Evolutionary conservation across 169 alveolate genomes (phyloP), one percentile per base, ranked within the genome.

Genomic region (Cryptosporidium ryanae): DNA sequence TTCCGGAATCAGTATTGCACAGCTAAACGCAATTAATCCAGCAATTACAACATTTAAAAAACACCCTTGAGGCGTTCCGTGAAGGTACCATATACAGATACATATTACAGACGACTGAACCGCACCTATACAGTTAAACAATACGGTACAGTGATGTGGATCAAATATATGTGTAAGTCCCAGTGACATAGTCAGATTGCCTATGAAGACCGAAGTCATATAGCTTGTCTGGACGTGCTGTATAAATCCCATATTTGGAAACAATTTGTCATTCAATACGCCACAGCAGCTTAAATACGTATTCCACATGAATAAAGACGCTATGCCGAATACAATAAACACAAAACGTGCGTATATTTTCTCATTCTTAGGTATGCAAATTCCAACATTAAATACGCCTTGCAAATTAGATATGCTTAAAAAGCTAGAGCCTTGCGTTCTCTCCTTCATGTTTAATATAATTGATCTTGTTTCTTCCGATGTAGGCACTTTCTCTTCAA

Each of bases 151-250:
- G 10, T 61, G 68, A 43, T 76, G 87, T 4, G 87, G 87, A 61
- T 76, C 87, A 61, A 76, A 76, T 29, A 76, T 59, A 32, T 76
- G 87, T n/a, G 87, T 76, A 50, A 76, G 48, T 34, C 87, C 87
- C 15, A 76, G 38, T 55, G 54, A 70, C 87, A 76, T 76, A 8
- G 87, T 76, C 12, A 76, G 29, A 63, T 76, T 76, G 3, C 87
- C 87, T 57, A 76, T 61, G 23, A 76, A 61, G 5, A 76, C 87
- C 0, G 87, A 76, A 12, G 87, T 59, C 87, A 76, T 76, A 25
- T 76, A 76, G 21, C 87, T 76, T 23, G 87, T 76, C 23, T 76
- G 87, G 25, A 76, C 71, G 48, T 76, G 59, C 23, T 76, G 87
- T 3, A 76, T 57, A 46, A 76, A 59, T 61, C 87, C 76, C 87